A percentile compares a stretch with the other conserved stretches of the same genome.
Evolutionary conservation across 352 stramenopile species (phyloP).

Genomic region (Pythium dissotocum): DNA sequence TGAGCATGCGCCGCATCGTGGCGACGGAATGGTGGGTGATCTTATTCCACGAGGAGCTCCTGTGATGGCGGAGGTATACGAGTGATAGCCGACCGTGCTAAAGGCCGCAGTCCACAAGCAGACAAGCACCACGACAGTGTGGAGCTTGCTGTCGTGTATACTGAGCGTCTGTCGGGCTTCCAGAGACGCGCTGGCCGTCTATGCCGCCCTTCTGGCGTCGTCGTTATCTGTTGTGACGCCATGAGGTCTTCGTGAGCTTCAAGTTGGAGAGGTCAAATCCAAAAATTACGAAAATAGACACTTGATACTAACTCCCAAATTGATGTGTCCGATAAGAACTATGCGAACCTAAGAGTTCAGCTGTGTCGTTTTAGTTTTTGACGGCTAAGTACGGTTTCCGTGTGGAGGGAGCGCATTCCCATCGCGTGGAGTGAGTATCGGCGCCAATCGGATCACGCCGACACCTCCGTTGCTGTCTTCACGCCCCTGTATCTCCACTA

Average conservation of each 20-base stretch:
- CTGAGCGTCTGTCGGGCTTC: background rate
- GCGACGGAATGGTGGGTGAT: background rate
- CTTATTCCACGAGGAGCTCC: background rate
- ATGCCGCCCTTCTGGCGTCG: constrained; percentile 17
- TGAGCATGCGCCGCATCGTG: constrained; percentile 38
- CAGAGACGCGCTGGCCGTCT: constrained; percentile 3
- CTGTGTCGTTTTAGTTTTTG: background rate
- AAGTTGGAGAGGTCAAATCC: constrained; percentile 14
- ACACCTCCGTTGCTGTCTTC: background rate
- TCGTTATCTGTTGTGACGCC: background rate
- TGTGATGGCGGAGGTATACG: background rate
- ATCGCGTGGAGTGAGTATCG: constrained; percentile 1
- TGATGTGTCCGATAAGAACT: background rate
- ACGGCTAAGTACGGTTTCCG: constrained; percentile 10
- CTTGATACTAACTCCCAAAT: background rate
- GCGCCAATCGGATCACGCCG: background rate
- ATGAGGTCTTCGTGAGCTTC: constrained; percentile 14
- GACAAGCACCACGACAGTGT: background rate
- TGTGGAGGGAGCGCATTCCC: constrained; percentile 10
- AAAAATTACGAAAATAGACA: constrained; percentile 10
- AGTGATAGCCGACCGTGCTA: background rate
- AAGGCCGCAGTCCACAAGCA: background rate
- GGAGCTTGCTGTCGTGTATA: background rate
- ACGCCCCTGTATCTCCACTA: constrained; percentile 10
- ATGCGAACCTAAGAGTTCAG: constrained; percentile 7